Percentiles rank a stretch among this genome's conserved stretches.
Evolutionary conservation across 257 asterid genomes (phyloP).

Genomic region (Datura wrightii): DNA sequence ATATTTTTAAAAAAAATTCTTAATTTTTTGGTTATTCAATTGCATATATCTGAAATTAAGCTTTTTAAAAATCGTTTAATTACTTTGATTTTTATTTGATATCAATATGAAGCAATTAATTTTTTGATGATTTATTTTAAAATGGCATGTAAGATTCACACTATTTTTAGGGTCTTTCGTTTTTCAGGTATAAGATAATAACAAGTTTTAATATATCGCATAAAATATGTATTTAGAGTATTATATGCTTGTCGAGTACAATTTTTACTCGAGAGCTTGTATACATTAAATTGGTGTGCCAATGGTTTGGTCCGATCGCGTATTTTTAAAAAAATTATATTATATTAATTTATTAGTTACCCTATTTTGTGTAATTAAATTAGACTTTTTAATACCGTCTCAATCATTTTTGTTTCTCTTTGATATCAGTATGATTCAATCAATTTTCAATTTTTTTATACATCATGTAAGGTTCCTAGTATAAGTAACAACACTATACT

Average conservation of each 20-base stretch:
- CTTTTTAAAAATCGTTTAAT: not conserved
- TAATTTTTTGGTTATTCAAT: not conserved
- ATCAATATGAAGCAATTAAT: too few species aligned
- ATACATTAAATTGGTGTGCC: not conserved
- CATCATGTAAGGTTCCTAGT: not conserved
- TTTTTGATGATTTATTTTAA: not conserved
- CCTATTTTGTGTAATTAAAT: not conserved
- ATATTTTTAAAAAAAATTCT: too few species aligned
- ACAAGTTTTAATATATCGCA: not conserved
- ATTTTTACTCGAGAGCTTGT: not conserved
- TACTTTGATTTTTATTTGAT: not conserved
- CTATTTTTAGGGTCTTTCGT: not conserved
- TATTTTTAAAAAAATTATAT: not conserved
- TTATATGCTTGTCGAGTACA: not conserved
- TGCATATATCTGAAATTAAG: not conserved
- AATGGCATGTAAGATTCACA: not conserved
- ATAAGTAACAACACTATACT: too few species aligned
- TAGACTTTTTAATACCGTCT: not conserved
- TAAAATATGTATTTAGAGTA: not conserved
- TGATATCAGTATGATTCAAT: too few species aligned
- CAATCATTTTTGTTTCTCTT: not conserved
- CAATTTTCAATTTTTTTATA: too few species aligned
- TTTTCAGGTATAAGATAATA: not conserved
- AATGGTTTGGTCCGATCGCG: not conserved
- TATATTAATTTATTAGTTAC: not conserved